Conservation (phyloP, 306 rosid species). For the Elaeagnus macrophylla region DNA sequence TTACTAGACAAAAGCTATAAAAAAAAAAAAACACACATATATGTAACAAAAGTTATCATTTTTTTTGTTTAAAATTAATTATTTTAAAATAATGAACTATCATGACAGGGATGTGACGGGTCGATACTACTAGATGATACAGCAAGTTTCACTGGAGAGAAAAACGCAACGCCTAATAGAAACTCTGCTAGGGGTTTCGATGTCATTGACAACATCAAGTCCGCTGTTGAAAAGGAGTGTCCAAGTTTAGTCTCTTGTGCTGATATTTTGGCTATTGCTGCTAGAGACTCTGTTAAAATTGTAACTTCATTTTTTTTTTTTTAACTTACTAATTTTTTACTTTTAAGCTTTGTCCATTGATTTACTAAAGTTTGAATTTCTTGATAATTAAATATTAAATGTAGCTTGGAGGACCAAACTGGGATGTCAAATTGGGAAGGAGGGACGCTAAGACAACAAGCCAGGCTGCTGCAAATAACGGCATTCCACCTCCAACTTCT, state of each 20-base stretch:
- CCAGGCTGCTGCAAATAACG: constrained; percentile 59
- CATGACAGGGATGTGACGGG: constrained; percentile 85
- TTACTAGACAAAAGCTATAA: too few species aligned
- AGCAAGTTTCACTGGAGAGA: constrained; percentile 63
- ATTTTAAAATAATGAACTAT: too few species aligned
- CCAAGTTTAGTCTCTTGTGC: constrained; percentile 82
- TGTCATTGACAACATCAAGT: constrained; percentile 65
- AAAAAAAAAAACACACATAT: too few species aligned
- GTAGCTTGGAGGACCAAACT: constrained; percentile 78
- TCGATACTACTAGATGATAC: constrained; percentile 77
- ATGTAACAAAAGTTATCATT: too few species aligned
- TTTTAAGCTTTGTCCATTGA: too few species aligned
- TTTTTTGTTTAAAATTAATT: too few species aligned
- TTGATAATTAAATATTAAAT: not conserved
- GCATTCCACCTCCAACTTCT: constrained; percentile 63
- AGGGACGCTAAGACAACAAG: constrained; percentile 68
- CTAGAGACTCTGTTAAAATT: constrained; percentile 59
- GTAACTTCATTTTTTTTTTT: constrained; percentile 23
- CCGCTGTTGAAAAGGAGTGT: constrained; percentile 57
- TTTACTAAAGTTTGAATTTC: not conserved
- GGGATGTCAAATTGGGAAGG: constrained; percentile 84
- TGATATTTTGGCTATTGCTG: constrained; percentile 57
- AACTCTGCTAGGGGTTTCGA: constrained; percentile 76
- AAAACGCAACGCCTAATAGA: constrained; percentile 50
- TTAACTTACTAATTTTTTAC: too few species aligned